Evolutionary conservation across 2,329 filamentous ascomycete genomes (phyloP).

Genomic region (Rachicladosporium sp.): DNA sequence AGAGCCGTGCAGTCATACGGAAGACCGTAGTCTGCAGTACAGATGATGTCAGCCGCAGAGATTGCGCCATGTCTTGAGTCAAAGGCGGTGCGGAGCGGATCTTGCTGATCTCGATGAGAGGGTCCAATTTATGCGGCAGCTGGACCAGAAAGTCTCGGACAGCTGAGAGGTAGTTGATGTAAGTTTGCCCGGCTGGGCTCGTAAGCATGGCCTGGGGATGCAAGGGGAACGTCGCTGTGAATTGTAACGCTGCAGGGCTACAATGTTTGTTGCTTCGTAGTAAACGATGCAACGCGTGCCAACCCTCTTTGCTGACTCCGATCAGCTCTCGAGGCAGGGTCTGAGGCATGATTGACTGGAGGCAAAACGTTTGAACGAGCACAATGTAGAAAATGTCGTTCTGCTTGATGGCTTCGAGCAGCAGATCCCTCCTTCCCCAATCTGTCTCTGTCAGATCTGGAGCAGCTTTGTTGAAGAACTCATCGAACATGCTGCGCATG

Average conservation of each 20-base stretch:
- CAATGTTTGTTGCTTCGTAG: conserved; percentile 36
- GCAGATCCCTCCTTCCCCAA: conserved; percentile 37
- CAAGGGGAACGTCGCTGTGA: conserved; percentile 42
- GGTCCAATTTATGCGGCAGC: conserved; percentile 14
- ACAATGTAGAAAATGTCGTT: conserved; percentile 53
- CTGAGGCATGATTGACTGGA: conserved; percentile 34
- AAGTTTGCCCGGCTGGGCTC: conserved; percentile 16
- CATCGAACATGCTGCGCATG: background rate
- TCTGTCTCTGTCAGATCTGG: conserved; percentile 7
- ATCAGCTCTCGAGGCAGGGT: conserved; percentile 28
- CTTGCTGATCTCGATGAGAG: conserved; percentile 11
- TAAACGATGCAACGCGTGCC: conserved; percentile 30
- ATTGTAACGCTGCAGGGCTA: conserved; percentile 27
- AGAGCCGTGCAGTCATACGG: conserved; percentile 33
- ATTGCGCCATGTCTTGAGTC: conserved; percentile 42
- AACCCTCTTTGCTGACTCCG: conserved; percentile 18
- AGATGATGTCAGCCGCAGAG: conserved; percentile 38
- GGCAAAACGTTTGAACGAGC: conserved; percentile 54
- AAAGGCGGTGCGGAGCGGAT: conserved; percentile 40
- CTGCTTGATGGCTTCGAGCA: conserved; percentile 43
- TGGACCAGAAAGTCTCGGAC: conserved; percentile 13
- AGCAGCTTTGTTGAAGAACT: background rate
- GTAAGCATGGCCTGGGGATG: conserved; percentile 27
- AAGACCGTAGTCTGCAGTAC: conserved; percentile 45
- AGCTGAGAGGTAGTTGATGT: background rate